Evolutionary conservation across 352 stramenopile genomes (phyloP), one percentile per base, ranked within the genome.

Genomic region (Phytophthora idaei): DNA sequence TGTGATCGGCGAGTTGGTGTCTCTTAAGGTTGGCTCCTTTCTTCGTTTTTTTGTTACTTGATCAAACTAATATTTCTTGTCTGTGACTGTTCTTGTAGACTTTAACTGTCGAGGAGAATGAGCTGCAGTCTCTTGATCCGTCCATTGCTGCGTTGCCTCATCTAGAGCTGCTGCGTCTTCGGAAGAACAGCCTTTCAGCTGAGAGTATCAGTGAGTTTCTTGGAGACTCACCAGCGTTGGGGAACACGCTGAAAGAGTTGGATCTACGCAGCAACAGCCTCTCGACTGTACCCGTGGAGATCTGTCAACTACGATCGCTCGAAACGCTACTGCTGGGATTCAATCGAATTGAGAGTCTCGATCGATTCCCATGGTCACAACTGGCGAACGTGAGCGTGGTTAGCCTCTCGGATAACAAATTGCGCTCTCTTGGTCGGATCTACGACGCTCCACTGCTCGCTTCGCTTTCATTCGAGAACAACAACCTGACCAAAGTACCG

Each of bases 401-500:
- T 31, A 93, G 83, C 46, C 31, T 92, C 42, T 90, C 86, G 12
- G 85, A 94, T 62, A 95, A 95, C 73, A 88, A 87, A 56, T 66
- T 97, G 25, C 67, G 67, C 0, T 87, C 80, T 10, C 72, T 96
- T 11, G 82, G 85, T 21, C 66, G 67, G 0, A 83, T 95, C 31
- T 92, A 90, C 64, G 59, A 85, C n/a, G 57, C 61, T 0, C 83
- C 89, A 28, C 49, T 57, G 10, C 73, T 97, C 15, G 72, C 76
- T 29, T 93, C 84, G 39, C 72, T 97, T 17, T 89, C 83, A 31
- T 84, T 96, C 42, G 84, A 94, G 68, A 96, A 94, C 76, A 97
- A 95, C 60, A 93, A 85, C 46, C 67, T 96, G 29, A 72, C 62
- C 6, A 64, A 73, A 11, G 75, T 94, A 1, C 86, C 84, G 0